Evolutionary conservation across 495 filamentous ascomycete genomes (phyloP).

Genomic region (Staphylotrichum tortipilum): DNA sequence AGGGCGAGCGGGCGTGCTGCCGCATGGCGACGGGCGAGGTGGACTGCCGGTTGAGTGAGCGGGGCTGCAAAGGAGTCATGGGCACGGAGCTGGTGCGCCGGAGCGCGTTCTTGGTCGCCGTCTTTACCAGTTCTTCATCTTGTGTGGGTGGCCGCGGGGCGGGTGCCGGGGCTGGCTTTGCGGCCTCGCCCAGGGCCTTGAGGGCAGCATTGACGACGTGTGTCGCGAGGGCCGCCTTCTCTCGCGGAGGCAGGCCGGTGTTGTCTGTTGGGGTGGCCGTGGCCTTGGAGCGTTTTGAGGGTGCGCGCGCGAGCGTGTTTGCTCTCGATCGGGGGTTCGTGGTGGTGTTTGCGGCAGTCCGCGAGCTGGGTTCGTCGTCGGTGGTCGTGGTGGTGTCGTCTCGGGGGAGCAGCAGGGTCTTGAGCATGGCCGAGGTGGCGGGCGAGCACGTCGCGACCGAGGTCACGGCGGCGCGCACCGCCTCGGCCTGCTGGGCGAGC

Average conservation of each 20-base stretch:
- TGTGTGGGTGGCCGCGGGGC: slow-evolving; percentile 18
- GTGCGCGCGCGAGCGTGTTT: slow-evolving; percentile 13
- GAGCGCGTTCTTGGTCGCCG: slow-evolving; percentile 27
- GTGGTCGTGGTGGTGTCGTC: slow-evolving; percentile 19
- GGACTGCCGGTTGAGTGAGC: slow-evolving; percentile 44
- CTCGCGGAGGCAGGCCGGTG: slow-evolving; percentile 44
- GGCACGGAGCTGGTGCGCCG: slow-evolving; percentile 41
- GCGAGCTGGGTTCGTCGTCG: slow-evolving; percentile 9
- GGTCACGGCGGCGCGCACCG: slow-evolving; percentile 43
- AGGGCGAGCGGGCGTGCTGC: slow-evolving; percentile 21
- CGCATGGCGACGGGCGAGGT: slow-evolving; percentile 35
- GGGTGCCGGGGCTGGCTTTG: slow-evolving; percentile 40
- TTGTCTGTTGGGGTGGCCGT: slow-evolving; percentile 3
- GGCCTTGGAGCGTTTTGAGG: slow-evolving; percentile 12
- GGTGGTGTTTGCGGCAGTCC: too few species aligned
- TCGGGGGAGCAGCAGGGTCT: slow-evolving; percentile 38
- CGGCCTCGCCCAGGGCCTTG: slow-evolving; percentile 63
- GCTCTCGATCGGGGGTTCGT: slow-evolving; percentile 18
- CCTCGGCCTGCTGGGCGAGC: slow-evolving; percentile 34
- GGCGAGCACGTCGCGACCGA: slow-evolving; percentile 47
- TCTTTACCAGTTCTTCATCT: slow-evolving; percentile 28
- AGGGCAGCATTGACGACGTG: slow-evolving; percentile 71
- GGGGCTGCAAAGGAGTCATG: slow-evolving; percentile 43
- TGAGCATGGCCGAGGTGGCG: slow-evolving; percentile 39
- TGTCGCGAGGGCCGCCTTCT: slow-evolving; percentile 65